Base-by-base conservation (phyloP, 768 basidiomycete species). In the Phanerodontia chrysosporium region DNA sequence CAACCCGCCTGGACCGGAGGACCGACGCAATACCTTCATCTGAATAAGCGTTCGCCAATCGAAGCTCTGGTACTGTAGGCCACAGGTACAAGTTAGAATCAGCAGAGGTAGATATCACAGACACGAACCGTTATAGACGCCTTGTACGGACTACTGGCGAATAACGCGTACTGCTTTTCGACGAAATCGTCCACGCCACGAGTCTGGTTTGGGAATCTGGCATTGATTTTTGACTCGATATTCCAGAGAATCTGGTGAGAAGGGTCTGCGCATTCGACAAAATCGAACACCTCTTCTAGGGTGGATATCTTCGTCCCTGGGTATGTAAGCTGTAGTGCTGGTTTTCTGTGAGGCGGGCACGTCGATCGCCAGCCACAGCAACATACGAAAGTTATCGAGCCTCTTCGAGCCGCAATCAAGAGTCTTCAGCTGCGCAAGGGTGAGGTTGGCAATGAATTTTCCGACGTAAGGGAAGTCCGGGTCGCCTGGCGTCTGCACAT, bases 331-430 rank as follows among this genome's bases (percentile, higher is more conserved):
- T 89, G 87, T 62, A 84, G 70, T 12, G 85, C 87, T 89, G 64
- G 27, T 4, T 30, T 32, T 18, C 16, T 44, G 28, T 36, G 24
- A 49, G 27, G 4, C 2, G 35, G 4, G 18, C 53, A n/a, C 14
- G 10, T n/a, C 8, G 27, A 46, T 27, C 27, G 27, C 35, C 32
- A 21, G 22, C 5, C 21, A 12, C 22, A 24, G n/a, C 2, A 10
- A 65, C 84, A 66, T 72, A 89, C 87, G 85, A 64, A 79, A 87
- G 59, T 77, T 74, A 10, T 70, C 63, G 51, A 82, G 80, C 25
- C 89, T 80, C 64, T 78, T 75, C 12, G 88, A 89, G 42, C 90
- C 90, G 64, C 91, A 93, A 68, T 93, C 89, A 45, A 93, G 70
- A 4, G 87, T 92, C 72, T 86, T 86, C 59, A 93, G 72, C 72